Conservation (phyloP, 2,329 filamentous ascomycete genomes). For the Phyllosticta capitalensis region DNA sequence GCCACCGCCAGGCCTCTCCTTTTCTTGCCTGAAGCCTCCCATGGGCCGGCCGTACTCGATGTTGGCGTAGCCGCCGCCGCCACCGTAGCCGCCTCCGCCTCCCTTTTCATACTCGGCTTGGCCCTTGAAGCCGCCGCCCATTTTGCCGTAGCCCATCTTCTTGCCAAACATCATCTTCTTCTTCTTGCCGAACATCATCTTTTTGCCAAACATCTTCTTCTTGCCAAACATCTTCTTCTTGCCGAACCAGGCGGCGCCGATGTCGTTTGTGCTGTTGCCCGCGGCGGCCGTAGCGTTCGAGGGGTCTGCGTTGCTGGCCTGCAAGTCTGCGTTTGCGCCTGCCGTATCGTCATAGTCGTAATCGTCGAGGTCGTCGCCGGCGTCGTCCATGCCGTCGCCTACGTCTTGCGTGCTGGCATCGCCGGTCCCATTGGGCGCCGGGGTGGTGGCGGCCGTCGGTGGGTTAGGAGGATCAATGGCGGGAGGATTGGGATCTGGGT, state of each 20-base stretch:
- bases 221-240: not conserved
- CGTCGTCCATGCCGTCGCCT: not conserved
- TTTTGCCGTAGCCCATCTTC: not conserved
- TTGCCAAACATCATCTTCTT: not conserved
- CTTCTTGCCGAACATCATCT: not conserved
- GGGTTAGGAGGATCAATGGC: not conserved
- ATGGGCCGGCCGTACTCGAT: not conserved
- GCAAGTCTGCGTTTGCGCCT: not conserved
- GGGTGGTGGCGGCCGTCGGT: not conserved
- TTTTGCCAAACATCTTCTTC: not conserved
- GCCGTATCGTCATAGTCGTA: not conserved
- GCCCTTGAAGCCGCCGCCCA: not conserved
- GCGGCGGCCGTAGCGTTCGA: not conserved
- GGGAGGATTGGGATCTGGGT: not conserved
- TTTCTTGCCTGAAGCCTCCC: not conserved
- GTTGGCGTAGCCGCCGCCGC: not conserved
- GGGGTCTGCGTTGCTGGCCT: not conserved
- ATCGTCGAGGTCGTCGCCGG: not conserved
- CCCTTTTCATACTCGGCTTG: not conserved
- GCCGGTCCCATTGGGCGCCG: not conserved
- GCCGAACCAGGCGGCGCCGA: not conserved
- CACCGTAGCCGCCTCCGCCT: no score
- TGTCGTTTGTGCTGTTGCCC: not conserved
- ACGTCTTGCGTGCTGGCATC: not conserved
- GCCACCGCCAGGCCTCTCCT: not conserved